Conservation (phyloP, 148 eudicot genomes). For the Silene conica region DNA sequence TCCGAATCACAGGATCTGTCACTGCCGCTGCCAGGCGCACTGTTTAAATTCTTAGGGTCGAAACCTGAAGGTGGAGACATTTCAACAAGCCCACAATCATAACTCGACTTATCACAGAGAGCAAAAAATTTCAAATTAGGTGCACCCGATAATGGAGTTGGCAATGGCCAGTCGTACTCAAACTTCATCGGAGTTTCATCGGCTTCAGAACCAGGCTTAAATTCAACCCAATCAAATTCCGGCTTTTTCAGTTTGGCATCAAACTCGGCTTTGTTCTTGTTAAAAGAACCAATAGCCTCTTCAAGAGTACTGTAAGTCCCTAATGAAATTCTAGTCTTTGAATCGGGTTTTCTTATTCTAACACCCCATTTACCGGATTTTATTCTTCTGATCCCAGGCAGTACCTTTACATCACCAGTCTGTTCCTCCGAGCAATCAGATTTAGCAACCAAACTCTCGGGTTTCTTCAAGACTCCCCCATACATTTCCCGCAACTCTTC, state of each 20-base stretch:
- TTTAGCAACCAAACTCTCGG: not conserved
- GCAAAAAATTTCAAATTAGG: not conserved
- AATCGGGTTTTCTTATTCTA: not conserved
- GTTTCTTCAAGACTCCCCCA: not conserved
- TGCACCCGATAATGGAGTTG: not conserved
- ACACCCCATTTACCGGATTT: not conserved
- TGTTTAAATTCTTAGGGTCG: not conserved
- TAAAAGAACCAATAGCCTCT: not conserved
- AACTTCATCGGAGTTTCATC: not conserved
- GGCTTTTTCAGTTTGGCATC: not conserved
- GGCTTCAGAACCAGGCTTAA: not conserved
- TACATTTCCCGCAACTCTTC: not conserved
- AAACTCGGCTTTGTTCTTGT: not conserved
- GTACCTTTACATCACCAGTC: not conserved
- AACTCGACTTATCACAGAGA: not conserved
- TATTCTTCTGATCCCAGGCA: not conserved
- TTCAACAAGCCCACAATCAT: conserved; percentile 3
- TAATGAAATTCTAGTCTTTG: not conserved
- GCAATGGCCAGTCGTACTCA: not conserved
- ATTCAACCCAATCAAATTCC: not conserved
- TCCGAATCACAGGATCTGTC: not conserved
- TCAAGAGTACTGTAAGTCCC: not conserved
- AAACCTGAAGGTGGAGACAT: not conserved
- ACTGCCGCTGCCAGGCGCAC: not conserved
- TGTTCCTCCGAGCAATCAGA: not conserved